Conservation (phyloP, 116 monocot genomes). For the Thalassia testudinum region DNA sequence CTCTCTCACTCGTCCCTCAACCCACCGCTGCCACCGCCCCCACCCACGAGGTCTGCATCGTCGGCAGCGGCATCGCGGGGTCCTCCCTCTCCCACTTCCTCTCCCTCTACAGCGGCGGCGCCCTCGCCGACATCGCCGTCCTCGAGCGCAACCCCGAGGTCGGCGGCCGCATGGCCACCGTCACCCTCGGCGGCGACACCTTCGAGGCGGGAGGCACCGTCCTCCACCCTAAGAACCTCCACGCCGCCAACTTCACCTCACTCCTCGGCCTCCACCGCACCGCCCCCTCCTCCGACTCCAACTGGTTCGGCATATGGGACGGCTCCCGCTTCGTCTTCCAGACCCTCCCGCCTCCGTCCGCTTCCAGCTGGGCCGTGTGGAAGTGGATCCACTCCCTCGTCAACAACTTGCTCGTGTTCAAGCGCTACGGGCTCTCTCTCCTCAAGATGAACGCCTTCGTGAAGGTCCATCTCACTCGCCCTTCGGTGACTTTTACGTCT, state of each 20-base stretch:
- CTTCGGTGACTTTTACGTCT: background rate
- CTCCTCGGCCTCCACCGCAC: slow-evolving; percentile 35
- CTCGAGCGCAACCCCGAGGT: slow-evolving; percentile 41
- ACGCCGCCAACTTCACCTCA: slow-evolving; percentile 46
- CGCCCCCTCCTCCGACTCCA: slow-evolving; percentile 5
- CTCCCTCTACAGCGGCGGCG: slow-evolving; percentile 25
- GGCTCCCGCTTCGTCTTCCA: slow-evolving; percentile 64
- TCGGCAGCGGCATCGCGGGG: slow-evolving; percentile 67
- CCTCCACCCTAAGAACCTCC: slow-evolving; percentile 81
- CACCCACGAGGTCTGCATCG: slow-evolving; percentile 29
- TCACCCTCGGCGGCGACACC: slow-evolving; percentile 50
- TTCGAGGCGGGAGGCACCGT: slow-evolving; percentile 93
- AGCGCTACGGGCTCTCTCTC: slow-evolving; percentile 77
- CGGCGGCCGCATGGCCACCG: slow-evolving; percentile 78
- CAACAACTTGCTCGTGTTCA: slow-evolving; percentile 29
- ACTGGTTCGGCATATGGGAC: slow-evolving; percentile 86
- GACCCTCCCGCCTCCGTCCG: slow-evolving; percentile 36
- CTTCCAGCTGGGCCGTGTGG: slow-evolving; percentile 23
- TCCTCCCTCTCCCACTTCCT: slow-evolving; percentile 65
- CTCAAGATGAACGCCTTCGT: slow-evolving; percentile 58
- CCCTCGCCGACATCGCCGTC: slow-evolving; percentile 36
- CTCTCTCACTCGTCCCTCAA: background rate
- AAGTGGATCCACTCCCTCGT: slow-evolving; percentile 29
- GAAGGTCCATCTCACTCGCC: slow-evolving; percentile 18
- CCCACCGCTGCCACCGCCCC: slow-evolving; percentile 2